Evolutionary conservation across 768 basidiomycete genomes (phyloP).

Genomic region (Mycena kentingensis): DNA sequence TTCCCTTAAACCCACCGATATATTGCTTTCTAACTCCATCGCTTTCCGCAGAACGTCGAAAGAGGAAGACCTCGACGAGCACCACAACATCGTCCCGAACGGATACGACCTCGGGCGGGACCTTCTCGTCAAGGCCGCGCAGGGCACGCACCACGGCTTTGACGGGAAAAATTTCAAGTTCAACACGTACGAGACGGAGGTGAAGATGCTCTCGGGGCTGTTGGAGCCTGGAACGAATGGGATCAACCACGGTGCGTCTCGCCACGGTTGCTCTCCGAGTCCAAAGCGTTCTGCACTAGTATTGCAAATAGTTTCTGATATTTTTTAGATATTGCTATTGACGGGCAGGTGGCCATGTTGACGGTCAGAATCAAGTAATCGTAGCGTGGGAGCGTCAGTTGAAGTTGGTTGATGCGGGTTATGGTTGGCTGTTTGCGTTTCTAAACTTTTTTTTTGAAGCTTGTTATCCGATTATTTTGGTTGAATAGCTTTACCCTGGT

Average conservation of each 20-base stretch:
- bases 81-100: constrained; percentile 41
- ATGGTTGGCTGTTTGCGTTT: no score
- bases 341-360: no score
- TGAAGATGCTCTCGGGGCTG: constrained; percentile 40
- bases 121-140: constrained; percentile 34
- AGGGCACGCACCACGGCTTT: constrained; percentile 34
- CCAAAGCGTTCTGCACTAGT: constrained; percentile 25
- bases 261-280: no score
- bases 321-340: no score
- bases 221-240: constrained; percentile 40
- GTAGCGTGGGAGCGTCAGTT: no score
- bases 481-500: no score
- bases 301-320: no score
- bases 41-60: constrained; percentile 38
- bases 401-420: no score
- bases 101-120: constrained; percentile 51
- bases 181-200: constrained; percentile 38
- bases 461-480: no score
- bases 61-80: constrained; percentile 38
- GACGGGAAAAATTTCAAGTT: constrained; percentile 5
- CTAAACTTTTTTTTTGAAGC: no score
- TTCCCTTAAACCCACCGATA: not conserved
- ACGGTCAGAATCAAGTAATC: no score
- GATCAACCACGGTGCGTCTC: constrained; percentile 52
- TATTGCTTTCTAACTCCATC: not conserved